These are phyloP conservation scores for Eruca vesicaria DNA, from an alignment of 441 rosid species.

Conservation along the genomic window DNA sequence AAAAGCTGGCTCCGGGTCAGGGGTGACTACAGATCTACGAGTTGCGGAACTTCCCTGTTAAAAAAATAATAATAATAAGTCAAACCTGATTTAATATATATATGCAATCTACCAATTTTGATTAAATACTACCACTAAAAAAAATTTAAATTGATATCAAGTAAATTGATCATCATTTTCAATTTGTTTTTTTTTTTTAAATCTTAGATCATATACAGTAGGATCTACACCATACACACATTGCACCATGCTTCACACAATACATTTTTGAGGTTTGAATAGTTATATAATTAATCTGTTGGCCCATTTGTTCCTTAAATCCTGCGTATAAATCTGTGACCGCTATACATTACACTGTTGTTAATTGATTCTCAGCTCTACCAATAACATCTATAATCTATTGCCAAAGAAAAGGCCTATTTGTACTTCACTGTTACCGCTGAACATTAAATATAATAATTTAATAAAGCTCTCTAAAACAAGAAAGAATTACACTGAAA, in stretches of 20 bases:
- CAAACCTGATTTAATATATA: no score
- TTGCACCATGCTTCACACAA: background rate
- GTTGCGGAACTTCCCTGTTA: no score
- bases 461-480: background rate
- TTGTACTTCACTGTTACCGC: slow-evolving; percentile 31
- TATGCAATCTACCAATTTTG: background rate
- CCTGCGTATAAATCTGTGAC: background rate
- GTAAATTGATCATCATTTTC: background rate
- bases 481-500: no score
- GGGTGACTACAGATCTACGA: no score
- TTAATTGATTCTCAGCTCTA: background rate
- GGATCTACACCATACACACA: background rate
- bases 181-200: background rate
- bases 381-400: background rate
- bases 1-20: no score
- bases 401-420: slow-evolving; percentile 21
- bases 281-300: background rate
- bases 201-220: background rate
- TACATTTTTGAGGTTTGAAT: background rate
- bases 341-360: background rate
- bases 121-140: background rate
- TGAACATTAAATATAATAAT: slow-evolving; percentile 23
- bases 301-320: background rate
- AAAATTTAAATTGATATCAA: background rate
- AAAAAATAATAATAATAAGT: no score